Evolutionary conservation across 768 basidiomycete genomes (phyloP), one percentile per base, ranked within the genome.

Genomic region (Boletus sp.): DNA sequence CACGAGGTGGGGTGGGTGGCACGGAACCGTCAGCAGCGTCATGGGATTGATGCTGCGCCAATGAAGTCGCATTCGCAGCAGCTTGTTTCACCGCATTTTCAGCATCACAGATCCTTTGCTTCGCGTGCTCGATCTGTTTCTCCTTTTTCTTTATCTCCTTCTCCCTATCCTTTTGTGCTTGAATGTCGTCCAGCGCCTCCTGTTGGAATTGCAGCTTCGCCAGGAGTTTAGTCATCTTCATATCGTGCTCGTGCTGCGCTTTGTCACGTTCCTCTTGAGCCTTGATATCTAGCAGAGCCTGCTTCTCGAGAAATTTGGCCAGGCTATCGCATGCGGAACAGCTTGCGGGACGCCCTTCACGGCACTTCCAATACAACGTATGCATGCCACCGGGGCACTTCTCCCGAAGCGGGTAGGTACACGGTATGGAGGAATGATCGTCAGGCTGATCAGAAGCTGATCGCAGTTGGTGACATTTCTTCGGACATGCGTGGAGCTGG

Each of bases 391-490:
- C 56, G 1, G 63, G 35, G 64, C 87, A 89, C 40, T 69, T 73
- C 0, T 65, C 66, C 6, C 65, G 51, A 24, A 82, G 52, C 20
- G 67, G 58, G 10, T 71, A 64, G 30, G 66, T 60, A 67, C 88
- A 89, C 0, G 47, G 45, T 75, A 83, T 79, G 20, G 52, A 29
- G 1, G 50, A 8, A 30, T 70, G 68, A 5, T 60, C 14, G 40
- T 70, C 63, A 1, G 61, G 66, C 3, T 60, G 56, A 3, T 67
- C 83, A 77, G 18, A 80, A 76, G 63, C 86, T 77, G 55, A 83
- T 77, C 52, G 58, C 61, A 14, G 52, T 53, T 80, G 80, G 65
- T 90, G 88, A 56, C 87, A 90, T 66, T 80, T 87, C 2, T 77
- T 83, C 0, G 80, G 77, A 60, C 87, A 90, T 1, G 17, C 14